Percentiles rank a stretch among this genome's conserved stretches.
Evolutionary conservation across 495 filamentous ascomycete species (phyloP).

Genomic region (Diplogelasinospora grovesii): DNA sequence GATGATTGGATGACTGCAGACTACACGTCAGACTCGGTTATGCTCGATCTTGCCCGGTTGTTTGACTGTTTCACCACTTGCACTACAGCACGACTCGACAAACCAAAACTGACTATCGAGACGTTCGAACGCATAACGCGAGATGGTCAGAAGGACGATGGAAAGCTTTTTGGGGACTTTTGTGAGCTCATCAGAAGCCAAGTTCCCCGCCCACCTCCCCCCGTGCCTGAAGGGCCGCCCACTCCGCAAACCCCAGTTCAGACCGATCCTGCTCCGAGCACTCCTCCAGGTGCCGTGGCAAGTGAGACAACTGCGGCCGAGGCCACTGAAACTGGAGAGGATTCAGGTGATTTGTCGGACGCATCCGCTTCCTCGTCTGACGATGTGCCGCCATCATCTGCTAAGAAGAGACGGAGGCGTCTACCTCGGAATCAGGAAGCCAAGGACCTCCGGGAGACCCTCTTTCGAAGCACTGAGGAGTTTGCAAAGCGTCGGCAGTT

Average conservation of each 20-base stretch:
- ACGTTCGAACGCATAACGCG: conserved; percentile 1
- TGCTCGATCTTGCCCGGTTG: conserved; percentile 10
- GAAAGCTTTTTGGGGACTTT: conserved; percentile 9
- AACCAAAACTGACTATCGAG: too few relatives aligned
- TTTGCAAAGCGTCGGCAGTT: conserved; percentile 43
- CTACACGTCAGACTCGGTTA: conserved; percentile 1
- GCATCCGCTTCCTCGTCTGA: conserved; percentile 6
- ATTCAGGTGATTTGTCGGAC: conserved; percentile 2
- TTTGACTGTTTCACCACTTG: conserved; percentile 19
- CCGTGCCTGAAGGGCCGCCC: too few relatives aligned
- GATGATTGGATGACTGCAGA: too few relatives aligned
- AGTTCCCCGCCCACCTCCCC: conserved; percentile 10
- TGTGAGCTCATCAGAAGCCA: conserved; percentile 10
- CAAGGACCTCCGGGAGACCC: conserved; percentile 38
- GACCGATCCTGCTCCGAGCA: conserved; percentile 3
- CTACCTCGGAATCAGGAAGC: conserved; percentile 39
- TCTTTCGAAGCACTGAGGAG: conserved; percentile 36
- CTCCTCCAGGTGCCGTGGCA: not conserved
- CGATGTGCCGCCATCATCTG: conserved; percentile 8
- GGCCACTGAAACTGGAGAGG: conserved; percentile 6
- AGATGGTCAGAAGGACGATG: conserved; percentile 1
- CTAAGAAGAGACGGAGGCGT: conserved; percentile 42
- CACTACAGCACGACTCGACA: conserved; percentile 1
- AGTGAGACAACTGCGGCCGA: not conserved
- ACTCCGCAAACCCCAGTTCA: conserved; percentile 5